phyloP scores from a whole-genome alignment of 139 green algal species.

The Chlamydomonas incerta region DNA sequence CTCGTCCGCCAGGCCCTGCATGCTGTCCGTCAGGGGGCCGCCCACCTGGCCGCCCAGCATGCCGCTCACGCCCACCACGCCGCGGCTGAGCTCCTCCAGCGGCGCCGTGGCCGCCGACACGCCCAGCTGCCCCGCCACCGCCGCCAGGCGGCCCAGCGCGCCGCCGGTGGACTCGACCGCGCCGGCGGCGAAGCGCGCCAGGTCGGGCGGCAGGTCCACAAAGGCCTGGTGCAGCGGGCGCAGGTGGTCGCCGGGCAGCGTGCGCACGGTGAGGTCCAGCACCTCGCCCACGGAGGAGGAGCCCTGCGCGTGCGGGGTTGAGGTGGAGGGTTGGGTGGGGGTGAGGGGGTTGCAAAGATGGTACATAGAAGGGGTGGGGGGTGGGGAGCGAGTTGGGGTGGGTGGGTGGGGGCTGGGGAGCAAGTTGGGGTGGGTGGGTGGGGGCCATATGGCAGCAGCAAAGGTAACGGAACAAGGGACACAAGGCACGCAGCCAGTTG shows the following conservation, averaged over 20 bases:
- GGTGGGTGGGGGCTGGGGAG: too few species aligned
- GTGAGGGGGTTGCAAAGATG: too few species aligned
- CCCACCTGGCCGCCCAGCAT: constrained; percentile 60
- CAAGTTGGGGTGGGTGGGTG: not conserved
- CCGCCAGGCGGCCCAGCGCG: constrained; percentile 63
- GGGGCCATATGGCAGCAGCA: not conserved
- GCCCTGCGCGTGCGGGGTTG: not conserved
- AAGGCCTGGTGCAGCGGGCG: constrained; percentile 81
- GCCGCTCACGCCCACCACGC: constrained; percentile 53
- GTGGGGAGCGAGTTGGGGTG: not conserved
- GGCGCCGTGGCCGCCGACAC: constrained; percentile 51
- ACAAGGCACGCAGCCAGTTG: too few species aligned
- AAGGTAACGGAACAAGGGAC: not conserved
- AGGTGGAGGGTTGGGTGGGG: not conserved
- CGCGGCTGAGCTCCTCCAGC: constrained; percentile 62
- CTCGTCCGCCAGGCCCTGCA: constrained; percentile 71
- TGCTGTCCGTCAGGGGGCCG: constrained; percentile 57
- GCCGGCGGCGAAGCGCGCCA: constrained; percentile 65
- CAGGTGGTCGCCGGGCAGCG: constrained; percentile 86
- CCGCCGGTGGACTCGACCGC: constrained; percentile 63
- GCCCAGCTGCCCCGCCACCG: constrained; percentile 62
- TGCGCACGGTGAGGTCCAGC: constrained; percentile 83
- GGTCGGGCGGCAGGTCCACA: constrained; percentile 72
- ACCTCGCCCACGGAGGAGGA: constrained; percentile 39
- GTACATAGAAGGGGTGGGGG: not conserved